Conservation (phyloP, 139 green algal genomes). For the Chlorella sp. region DNA sequence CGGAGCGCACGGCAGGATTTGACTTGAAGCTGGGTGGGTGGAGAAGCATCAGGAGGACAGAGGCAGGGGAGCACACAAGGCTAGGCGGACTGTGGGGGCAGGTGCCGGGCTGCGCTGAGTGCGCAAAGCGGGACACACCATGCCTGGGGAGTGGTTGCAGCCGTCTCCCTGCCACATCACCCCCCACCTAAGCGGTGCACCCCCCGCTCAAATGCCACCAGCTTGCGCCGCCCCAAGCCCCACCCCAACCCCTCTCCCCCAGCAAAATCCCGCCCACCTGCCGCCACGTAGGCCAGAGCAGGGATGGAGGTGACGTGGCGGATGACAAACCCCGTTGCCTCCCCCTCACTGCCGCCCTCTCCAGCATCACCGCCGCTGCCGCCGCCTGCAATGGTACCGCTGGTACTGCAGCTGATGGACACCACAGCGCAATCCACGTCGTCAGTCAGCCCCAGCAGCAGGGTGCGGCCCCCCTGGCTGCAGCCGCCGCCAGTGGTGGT, state of each 20-base stretch:
- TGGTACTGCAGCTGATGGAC: slow-evolving; percentile 14
- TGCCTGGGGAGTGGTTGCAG: too few relatives aligned
- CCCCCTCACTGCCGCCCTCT: not conserved
- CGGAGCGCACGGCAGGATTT: too few relatives aligned
- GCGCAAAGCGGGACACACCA: not conserved
- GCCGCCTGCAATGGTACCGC: not conserved
- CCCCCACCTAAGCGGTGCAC: not conserved
- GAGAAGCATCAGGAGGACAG: not conserved
- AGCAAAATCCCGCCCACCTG: slow-evolving; percentile 33
- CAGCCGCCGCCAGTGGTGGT: not conserved
- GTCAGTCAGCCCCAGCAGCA: slow-evolving; percentile 63
- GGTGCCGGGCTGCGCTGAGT: not conserved
- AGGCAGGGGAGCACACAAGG: not conserved
- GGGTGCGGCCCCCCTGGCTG: not conserved
- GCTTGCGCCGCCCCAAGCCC: too few relatives aligned
- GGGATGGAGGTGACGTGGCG: slow-evolving; percentile 60
- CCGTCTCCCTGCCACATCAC: too few relatives aligned
- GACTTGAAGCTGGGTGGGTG: not conserved
- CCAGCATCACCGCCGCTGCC: not conserved
- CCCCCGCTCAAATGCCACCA: too few relatives aligned
- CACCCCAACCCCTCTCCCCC: too few relatives aligned
- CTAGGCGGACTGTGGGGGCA: not conserved
- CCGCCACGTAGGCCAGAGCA: slow-evolving; percentile 73
- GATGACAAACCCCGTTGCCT: not conserved
- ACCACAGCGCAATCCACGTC: slow-evolving; percentile 76